Base-by-base conservation (phyloP, 257 asterid species). In the Plantago ovata region DNA sequence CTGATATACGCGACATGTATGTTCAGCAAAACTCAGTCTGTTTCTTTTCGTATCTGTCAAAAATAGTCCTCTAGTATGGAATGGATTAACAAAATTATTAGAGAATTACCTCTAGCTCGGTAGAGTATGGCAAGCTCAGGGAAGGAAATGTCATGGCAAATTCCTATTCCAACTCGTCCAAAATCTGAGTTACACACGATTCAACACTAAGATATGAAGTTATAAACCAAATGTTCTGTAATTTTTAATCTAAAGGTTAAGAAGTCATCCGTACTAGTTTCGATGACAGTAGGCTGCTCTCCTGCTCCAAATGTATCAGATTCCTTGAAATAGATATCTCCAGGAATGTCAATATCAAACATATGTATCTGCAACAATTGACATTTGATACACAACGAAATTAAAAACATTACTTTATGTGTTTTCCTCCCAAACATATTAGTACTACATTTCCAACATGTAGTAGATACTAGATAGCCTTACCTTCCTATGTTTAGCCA, bases 141-240 rank as follows among this genome's bases (percentile, higher is more conserved):
- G 65, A 79, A 75, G 63, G 75, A 63, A 18, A 78, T 62, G 66
- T 72, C 84, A 33, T 78, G 81, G 62, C 79, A 75, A 57, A 79
- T 75, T 42, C 81, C 85, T 15, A 75, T 61, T 44, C 77, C 81
- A 32, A 79, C 53, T n/a, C 66, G 19, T 32, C 79, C 79, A 39
- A 69, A 69, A 46, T 72, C 84, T 78, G 64, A 52, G 54, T 11
- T 28, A 28, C 36, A 28, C 36, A 28, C 7, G 6, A 28, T 28
- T 28, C 36, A 8, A 62, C 38, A 3, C 0, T 15, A 16, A 14
- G 10, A 47, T 1, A 44, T 44, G 2, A 7, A 44, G n/a, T n/a
- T 6, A 13, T 1, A 44, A 7, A 9, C 15, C n/a, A 7, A 1
- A 12, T 12, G 19, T 44, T 44, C 16, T 44, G 18, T n/a, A n/a